Percentiles rank a stretch among this genome's conserved stretches.
These are phyloP conservation scores for Moesziomyces globuligerus DNA, from an alignment of 1,284 basidiomycete species.

Conservation along the genomic window DNA sequence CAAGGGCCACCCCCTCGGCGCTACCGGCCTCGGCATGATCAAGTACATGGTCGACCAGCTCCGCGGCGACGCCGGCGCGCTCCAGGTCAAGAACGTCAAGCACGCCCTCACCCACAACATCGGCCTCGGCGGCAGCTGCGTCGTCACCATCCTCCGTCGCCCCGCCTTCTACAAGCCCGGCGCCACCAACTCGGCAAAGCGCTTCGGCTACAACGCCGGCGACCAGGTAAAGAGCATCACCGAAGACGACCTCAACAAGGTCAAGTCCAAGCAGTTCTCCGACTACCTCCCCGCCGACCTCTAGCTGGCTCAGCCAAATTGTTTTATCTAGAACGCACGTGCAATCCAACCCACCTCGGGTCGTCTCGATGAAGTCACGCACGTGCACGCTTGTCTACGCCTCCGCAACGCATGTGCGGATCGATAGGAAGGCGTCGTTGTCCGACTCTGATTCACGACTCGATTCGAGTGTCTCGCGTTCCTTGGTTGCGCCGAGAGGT, in stretches of 20 bases:
- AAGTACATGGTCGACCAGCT: constrained; percentile 81
- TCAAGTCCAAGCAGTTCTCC: constrained; percentile 57
- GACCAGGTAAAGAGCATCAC: constrained; percentile 54
- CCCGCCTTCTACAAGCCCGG: constrained; percentile 58
- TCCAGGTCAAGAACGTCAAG: constrained; percentile 78
- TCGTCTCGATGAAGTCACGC: neutral
- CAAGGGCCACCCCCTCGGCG: constrained; percentile 82
- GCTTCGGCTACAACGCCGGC: constrained; percentile 61
- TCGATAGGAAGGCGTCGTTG: too few species aligned
- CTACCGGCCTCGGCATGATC: constrained; percentile 86
- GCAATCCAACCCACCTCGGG: neutral
- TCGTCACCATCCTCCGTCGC: constrained; percentile 53
- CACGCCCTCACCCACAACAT: constrained; percentile 85
- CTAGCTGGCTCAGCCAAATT: too few species aligned
- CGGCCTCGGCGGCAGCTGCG: constrained; percentile 74
- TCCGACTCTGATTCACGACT: too few species aligned
- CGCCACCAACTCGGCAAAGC: constrained; percentile 46
- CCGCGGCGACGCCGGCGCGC: constrained; percentile 62
- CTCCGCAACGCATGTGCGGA: too few species aligned
- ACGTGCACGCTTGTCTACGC: neutral
- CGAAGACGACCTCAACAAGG: constrained; percentile 57
- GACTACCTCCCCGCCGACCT: constrained; percentile 56
- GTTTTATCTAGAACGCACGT: too few species aligned
- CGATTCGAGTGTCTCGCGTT: too few species aligned
- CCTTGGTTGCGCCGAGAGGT: too few species aligned